Base-by-base conservation (phyloP, 1,139 yeast species). In the Chernovozyma sophiae-reginae region DNA sequence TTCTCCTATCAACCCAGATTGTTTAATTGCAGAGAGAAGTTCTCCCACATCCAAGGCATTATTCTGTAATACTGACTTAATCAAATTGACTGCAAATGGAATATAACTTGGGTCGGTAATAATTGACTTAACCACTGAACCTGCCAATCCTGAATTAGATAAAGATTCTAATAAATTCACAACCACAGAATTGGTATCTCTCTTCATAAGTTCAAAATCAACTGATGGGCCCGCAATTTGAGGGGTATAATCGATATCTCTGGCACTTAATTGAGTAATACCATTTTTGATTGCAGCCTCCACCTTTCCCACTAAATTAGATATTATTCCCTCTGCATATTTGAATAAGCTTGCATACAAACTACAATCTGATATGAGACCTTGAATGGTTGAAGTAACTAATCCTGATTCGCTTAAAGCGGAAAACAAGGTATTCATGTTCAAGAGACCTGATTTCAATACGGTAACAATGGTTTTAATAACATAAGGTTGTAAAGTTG, bases 401-500 rank as follows among this genome's bases (percentile, higher is more conserved):
- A 69, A 62, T 35, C 61, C 62, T 18, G 72, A 64, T 42, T 64
- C 53, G 42, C 63, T 70, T 49, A 68, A 64, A 23, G 68, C 69
- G 32, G 55, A 44, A 46, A 69, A 64, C 37, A 69, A 51, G 12
- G 66, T 45, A 27, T 61, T 53, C 49, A 61, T 54, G 44, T 62
- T 55, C 38, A 65, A 48, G 16, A 54, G 39, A 31, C 68, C 69
- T 32, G 65, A 54, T 45, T 61, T 56, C 42, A 62, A 53, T 12
- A 63, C 63, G 14, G 58, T 43, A 25, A 62, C 59, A 39, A 62
- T 51, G 18, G 63, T 59, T 13, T 53, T 47, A 35, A 65, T 55
- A 30, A 63, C 65, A 39, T 66, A 56, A 26, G 70, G 69, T 42
- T 62, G 59, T 40, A 68, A 58, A 17, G 56, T 54, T n/a, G 51